Conservation (phyloP, 306 rosid genomes). For the Quercus robur region DNA sequence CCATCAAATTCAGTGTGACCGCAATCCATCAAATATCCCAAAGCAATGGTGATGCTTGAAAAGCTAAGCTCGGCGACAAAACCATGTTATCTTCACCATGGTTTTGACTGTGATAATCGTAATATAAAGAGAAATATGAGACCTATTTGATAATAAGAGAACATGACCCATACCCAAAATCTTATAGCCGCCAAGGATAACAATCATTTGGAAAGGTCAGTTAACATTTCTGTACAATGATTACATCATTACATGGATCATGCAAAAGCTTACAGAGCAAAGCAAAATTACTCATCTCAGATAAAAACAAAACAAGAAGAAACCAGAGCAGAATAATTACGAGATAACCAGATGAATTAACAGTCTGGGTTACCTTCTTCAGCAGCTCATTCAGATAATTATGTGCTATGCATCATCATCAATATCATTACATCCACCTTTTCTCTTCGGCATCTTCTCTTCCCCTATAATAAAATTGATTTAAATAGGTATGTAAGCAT, state of each 20-base stretch:
- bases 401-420: conserved; percentile 7
- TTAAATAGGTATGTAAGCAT: conserved; percentile 1
- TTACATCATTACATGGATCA: conserved; percentile 28
- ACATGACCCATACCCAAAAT: conserved; percentile 19
- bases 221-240: conserved; percentile 39
- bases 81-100: not conserved
- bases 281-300: conserved; percentile 27
- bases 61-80: not conserved
- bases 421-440: not conserved
- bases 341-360: conserved; percentile 37
- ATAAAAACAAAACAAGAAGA: not conserved
- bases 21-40: not conserved
- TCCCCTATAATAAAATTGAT: not conserved
- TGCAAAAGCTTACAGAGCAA: conserved; percentile 24
- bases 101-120: not conserved
- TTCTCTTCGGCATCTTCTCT: conserved; percentile 33
- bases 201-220: conserved; percentile 34
- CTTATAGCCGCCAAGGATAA: conserved; percentile 27
- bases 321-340: conserved; percentile 22
- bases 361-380: conserved; percentile 53
- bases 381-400: conserved; percentile 26
- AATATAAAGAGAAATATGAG: not conserved
- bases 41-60: not conserved
- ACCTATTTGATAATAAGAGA: not conserved
- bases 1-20: no score